Evolutionary conservation across 1,139 yeast genomes (phyloP).

Genomic region (Hemisphaericaspora xylanilytica): DNA sequence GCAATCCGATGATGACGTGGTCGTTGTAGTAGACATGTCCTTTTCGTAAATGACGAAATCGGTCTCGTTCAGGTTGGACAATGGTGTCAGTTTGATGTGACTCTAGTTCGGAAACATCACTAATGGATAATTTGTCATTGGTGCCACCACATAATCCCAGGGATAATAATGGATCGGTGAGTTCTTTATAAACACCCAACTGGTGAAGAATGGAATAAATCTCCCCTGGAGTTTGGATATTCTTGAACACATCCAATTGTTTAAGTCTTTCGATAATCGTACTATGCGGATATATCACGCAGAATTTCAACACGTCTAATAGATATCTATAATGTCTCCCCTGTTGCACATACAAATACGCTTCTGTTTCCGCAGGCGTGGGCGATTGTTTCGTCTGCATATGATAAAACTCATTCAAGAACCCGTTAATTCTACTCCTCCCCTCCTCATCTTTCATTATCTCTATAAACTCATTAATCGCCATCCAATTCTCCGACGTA

Average conservation of each 20-base stretch:
- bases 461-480: slow-evolving; percentile 17
- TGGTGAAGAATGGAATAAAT: slow-evolving; percentile 21
- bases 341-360: slow-evolving; percentile 34
- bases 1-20: slow-evolving; percentile 31
- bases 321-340: slow-evolving; percentile 25
- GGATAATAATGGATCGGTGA: slow-evolving; percentile 33
- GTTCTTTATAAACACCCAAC: slow-evolving; percentile 24
- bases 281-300: slow-evolving; percentile 36
- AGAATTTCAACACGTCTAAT: slow-evolving; percentile 32
- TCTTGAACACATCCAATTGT: slow-evolving; percentile 18
- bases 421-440: slow-evolving; percentile 14
- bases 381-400: slow-evolving; percentile 15
- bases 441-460: slow-evolving; percentile 12
- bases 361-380: slow-evolving; percentile 22
- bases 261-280: slow-evolving; percentile 16
- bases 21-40: slow-evolving; percentile 25
- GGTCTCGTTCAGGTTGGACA: slow-evolving; percentile 20
- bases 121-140: too few relatives aligned
- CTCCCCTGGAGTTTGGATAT: slow-evolving; percentile 13
- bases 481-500: slow-evolving; percentile 16
- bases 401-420: slow-evolving; percentile 15
- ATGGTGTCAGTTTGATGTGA: too few relatives aligned
- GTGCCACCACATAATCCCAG: slow-evolving; percentile 32
- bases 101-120: background rate
- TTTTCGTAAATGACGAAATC: slow-evolving; percentile 28